Evolutionary conservation across 2,329 filamentous ascomycete species (phyloP).

Genomic region (Colletotrichum graminicola): DNA sequence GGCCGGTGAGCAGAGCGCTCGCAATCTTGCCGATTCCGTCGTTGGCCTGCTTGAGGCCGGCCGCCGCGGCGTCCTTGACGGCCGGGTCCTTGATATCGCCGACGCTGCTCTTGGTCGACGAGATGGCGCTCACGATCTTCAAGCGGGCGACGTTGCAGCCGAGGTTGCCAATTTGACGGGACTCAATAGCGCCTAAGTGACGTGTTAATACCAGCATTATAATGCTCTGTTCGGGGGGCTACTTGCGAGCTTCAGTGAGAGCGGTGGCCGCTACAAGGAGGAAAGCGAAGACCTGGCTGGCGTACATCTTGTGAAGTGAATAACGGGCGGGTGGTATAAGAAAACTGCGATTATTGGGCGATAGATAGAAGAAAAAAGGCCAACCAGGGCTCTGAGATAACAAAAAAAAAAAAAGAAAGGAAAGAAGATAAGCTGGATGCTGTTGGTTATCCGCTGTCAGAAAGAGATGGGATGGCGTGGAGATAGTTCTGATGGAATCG

Average conservation of each 20-base stretch:
- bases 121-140: not conserved
- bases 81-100: not conserved
- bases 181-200: not conserved
- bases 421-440: not conserved
- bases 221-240: not conserved
- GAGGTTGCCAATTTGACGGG: not conserved
- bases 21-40: not conserved
- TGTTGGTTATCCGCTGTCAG: not conserved
- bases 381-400: not conserved
- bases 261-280: slow-evolving; percentile 4
- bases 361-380: not conserved
- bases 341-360: too few relatives aligned
- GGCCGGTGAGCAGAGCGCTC: not conserved
- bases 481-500: not conserved
- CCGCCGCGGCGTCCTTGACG: not conserved
- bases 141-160: not conserved
- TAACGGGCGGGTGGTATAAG: not conserved
- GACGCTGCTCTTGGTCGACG: not conserved
- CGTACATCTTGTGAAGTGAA: not conserved
- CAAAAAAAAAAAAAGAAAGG: not conserved
- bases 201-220: not conserved
- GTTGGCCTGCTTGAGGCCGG: not conserved
- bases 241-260: slow-evolving; percentile 2
- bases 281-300: not conserved
- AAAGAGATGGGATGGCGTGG: not conserved